Evolutionary conservation across 345 rosid species (phyloP), one percentile per base, ranked within the genome.

Genomic region (Fremontodendron californicum): DNA sequence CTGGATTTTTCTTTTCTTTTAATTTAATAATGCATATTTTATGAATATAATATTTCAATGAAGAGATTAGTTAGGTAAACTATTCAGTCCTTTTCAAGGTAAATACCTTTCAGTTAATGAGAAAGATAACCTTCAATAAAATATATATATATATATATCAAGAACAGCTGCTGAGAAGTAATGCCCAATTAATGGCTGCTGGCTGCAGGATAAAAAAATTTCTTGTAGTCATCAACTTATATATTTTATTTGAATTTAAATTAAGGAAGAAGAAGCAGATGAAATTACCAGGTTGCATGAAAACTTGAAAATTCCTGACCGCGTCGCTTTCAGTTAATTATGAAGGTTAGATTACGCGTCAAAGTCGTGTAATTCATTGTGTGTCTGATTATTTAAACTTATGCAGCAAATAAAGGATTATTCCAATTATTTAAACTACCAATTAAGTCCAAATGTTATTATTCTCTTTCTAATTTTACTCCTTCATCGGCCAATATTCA

Each of bases 211-310:
- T 19, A 19, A 51, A 72, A 7, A 37, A 40, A 39, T 25, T 35
- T 49, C 76, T 73, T 3, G 76, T 21, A 13, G 1, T 37, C 10
- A 40, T 55, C 76, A 39, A 37, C 76, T n/a, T n/a, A n/a, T n/a
- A 39, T 73, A 73, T 23, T 55, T 40, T 52, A 52, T 18, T 31
- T 33, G 43, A 49, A 51, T 49, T 51, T 49, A 71, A 71, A 45
- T 51, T 49, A 71, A 71, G 61, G 18, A 71, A 72, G 37, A 42
- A 35, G 29, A 52, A 72, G 63, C n/a, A 11, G 68, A 39, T 57
- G 0, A 13, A 39, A 73, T 37, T 55, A 35, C 0, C n/a, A 31
- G 39, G 65, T 31, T 61, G 65, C 39, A 29, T 13, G 65, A 29
- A 61, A 51, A 13, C n/a, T 61, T 61, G 65, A 61, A 60, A 61